Evolutionary conservation across 176 grass and related monocot species (phyloP).

Genomic region (Aegilops sharonensis): DNA sequence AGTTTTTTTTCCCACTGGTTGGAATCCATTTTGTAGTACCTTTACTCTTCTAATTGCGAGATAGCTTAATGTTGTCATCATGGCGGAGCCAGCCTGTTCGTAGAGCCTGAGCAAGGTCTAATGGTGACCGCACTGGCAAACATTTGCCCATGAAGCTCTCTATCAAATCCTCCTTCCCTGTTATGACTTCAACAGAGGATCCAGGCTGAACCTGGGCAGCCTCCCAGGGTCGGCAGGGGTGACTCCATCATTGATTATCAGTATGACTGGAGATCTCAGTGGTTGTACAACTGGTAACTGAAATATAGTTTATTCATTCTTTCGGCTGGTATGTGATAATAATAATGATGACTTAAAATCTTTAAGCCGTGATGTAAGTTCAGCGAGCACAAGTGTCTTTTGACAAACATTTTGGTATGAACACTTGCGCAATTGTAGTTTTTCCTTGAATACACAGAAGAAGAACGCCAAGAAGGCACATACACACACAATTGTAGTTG

Average conservation of each 20-base stretch:
- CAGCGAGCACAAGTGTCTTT: neutral
- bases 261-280: neutral
- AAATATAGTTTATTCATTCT: neutral
- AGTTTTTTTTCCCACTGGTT: neutral
- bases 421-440: neutral
- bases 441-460: neutral
- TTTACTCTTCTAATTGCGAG: neutral
- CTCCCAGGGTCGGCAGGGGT: neutral
- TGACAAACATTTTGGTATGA: neutral
- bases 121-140: neutral
- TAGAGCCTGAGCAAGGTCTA: neutral
- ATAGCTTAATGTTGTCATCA: neutral
- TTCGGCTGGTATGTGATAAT: neutral
- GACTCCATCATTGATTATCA: neutral
- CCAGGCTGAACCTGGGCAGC: neutral
- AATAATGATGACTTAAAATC: neutral
- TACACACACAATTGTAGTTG: neutral
- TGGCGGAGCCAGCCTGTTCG: neutral
- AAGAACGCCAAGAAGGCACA: neutral
- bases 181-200: neutral
- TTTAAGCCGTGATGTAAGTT: neutral
- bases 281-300: no score
- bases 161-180: neutral
- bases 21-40: neutral
- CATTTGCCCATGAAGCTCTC: neutral